These are phyloP conservation scores for Fusarium pilosicola DNA, from an alignment of 2,329 filamentous ascomycete genomes.

Conservation along the genomic window DNA sequence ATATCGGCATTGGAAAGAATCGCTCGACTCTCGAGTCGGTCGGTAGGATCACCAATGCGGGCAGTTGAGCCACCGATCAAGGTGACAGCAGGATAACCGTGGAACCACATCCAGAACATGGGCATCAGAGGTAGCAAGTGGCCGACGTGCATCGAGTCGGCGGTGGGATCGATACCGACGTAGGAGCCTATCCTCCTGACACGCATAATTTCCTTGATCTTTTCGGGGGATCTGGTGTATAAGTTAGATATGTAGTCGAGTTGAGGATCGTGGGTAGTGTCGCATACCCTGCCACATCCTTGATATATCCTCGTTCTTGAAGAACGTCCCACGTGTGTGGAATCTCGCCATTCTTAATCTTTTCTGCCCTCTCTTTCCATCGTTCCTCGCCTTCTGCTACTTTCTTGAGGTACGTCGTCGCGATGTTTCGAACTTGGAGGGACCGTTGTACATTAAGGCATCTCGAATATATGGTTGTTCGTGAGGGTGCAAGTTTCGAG, in stretches of 20 bases:
- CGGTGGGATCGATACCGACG: constrained; percentile 85
- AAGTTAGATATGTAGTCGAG: constrained; percentile 4
- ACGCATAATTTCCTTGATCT: constrained; percentile 72
- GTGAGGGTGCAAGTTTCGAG: constrained; percentile 40
- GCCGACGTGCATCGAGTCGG: constrained; percentile 80
- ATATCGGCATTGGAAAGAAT: constrained; percentile 62
- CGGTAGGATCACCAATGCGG: constrained; percentile 82
- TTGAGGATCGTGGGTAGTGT: background rate
- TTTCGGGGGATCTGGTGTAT: constrained; percentile 54
- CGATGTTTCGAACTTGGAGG: constrained; percentile 50
- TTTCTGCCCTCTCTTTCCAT: constrained; percentile 60
- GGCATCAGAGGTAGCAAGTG: constrained; percentile 86
- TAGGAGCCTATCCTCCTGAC: constrained; percentile 77
- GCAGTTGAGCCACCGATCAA: constrained; percentile 80
- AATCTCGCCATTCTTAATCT: constrained; percentile 61
- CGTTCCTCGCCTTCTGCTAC: constrained; percentile 52
- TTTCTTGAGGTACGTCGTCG: constrained; percentile 57
- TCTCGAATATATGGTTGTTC: constrained; percentile 39
- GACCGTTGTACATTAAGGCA: constrained; percentile 37
- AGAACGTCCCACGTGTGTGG: constrained; percentile 71
- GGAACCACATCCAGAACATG: constrained; percentile 83
- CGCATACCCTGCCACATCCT: constrained; percentile 77
- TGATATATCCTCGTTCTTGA: constrained; percentile 77
- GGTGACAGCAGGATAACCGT: constrained; percentile 75
- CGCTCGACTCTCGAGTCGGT: constrained; percentile 70